phyloP scores from a whole-genome alignment of 257 asterid species.

The Lithospermum erythrorhizon region DNA sequence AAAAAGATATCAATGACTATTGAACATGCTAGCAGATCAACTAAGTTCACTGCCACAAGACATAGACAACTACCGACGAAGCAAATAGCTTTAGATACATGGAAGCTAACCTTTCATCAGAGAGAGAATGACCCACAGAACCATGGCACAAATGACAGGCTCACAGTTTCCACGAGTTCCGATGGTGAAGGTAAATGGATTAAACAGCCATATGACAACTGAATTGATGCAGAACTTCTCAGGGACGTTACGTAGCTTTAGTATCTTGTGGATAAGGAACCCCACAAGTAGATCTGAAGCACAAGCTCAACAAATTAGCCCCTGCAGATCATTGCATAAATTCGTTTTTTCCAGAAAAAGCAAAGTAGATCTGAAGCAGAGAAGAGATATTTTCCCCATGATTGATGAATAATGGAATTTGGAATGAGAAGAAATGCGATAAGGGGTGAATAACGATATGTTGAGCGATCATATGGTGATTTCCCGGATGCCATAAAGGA shows the following conservation, averaged over 20 bases:
- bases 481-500: conserved; percentile 57
- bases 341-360: neutral
- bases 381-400: conserved; percentile 84
- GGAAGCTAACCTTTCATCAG: conserved; percentile 59
- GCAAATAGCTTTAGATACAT: conserved; percentile 2
- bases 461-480: conserved; percentile 80
- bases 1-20: too few species aligned
- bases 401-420: conserved; percentile 59
- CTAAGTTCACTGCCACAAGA: neutral
- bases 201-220: conserved; percentile 81
- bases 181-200: conserved; percentile 91
- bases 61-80: neutral
- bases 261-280: conserved; percentile 50
- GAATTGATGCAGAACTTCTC: conserved; percentile 51
- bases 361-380: conserved; percentile 57
- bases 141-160: conserved; percentile 75
- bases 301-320: too few species aligned
- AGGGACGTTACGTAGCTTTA: conserved; percentile 72
- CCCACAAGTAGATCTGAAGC: conserved; percentile 81
- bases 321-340: too few species aligned
- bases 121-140: conserved; percentile 72
- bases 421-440: conserved; percentile 75
- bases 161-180: conserved; percentile 99
- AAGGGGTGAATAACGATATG: conserved; percentile 92
- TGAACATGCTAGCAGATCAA: too few species aligned